phyloP scores from a whole-genome alignment of 2,329 filamentous ascomycete species.

The Penicillium aurantiogriseum region DNA sequence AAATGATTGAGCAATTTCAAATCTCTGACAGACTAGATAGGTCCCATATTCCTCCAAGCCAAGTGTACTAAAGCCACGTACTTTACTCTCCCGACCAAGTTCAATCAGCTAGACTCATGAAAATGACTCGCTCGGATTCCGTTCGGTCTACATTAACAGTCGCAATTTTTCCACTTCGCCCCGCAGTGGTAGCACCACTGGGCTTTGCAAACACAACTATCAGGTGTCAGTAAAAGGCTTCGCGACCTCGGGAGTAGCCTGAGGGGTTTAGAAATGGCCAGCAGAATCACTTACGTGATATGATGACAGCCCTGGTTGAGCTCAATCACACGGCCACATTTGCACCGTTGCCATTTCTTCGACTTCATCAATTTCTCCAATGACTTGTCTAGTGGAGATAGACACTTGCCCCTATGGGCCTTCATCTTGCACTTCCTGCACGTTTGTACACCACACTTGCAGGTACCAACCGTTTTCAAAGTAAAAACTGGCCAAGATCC shows the following conservation, averaged over 20 bases:
- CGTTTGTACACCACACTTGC: not conserved
- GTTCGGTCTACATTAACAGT: not conserved
- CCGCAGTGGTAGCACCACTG: constrained; percentile 1
- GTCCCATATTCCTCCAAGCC: not conserved
- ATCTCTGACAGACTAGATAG: not conserved
- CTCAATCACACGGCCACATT: not conserved
- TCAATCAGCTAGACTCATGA: not conserved
- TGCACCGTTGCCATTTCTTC: not conserved
- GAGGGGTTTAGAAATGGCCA: too few relatives aligned
- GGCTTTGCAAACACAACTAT: constrained; percentile 1
- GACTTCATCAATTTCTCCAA: not conserved
- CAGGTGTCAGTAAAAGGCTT: not conserved
- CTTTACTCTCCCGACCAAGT: not conserved
- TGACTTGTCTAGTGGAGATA: not conserved
- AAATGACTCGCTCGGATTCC: not conserved
- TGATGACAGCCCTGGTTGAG: not conserved
- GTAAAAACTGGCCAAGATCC: not conserved
- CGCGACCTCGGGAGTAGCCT: not conserved
- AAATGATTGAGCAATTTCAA: not conserved
- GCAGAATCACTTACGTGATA: not conserved
- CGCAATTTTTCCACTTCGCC: not conserved
- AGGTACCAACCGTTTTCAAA: not conserved
- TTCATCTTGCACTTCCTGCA: not conserved
- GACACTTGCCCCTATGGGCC: not conserved
- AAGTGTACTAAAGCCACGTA: not conserved